phyloP scores from a whole-genome alignment of 2,329 filamentous ascomycete genomes.

The Coleophoma crateriformis region DNA sequence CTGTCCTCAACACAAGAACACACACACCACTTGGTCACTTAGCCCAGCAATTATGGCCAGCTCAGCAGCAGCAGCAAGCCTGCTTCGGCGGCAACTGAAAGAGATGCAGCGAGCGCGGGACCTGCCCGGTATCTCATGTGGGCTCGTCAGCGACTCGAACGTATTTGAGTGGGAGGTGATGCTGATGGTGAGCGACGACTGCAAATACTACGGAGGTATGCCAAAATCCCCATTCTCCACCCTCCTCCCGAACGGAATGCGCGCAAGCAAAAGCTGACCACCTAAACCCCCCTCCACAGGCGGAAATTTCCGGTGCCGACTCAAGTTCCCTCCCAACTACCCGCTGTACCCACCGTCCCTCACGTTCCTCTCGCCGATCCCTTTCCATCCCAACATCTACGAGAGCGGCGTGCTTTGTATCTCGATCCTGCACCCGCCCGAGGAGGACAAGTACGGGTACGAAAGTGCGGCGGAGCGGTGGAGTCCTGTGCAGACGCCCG shows the following conservation, averaged over 20 bases:
- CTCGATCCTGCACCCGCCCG: slow-evolving; percentile 91
- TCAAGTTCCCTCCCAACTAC: slow-evolving; percentile 81
- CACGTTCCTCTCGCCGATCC: slow-evolving; percentile 76
- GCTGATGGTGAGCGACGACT: slow-evolving; percentile 95
- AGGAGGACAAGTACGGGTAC: slow-evolving; percentile 92
- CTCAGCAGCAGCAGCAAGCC: slow-evolving; percentile 55
- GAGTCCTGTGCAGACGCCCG: slow-evolving; percentile 90
- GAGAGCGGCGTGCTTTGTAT: slow-evolving; percentile 86
- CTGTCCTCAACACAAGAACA: too few relatives aligned
- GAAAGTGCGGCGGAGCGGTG: slow-evolving; percentile 86
- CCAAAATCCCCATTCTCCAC: not conserved
- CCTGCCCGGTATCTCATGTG: slow-evolving; percentile 90
- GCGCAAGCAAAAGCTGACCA: not conserved
- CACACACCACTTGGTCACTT: too few relatives aligned
- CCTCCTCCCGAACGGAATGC: not conserved
- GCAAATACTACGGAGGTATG: slow-evolving; percentile 86
- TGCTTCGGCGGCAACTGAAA: slow-evolving; percentile 83
- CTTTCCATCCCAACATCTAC: slow-evolving; percentile 95
- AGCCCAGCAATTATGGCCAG: slow-evolving; percentile 6
- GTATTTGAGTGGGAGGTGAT: slow-evolving; percentile 98
- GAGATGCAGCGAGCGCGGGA: slow-evolving; percentile 90
- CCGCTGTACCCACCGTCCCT: slow-evolving; percentile 84
- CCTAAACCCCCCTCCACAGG: slow-evolving; percentile 43
- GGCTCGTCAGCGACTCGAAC: slow-evolving; percentile 72
- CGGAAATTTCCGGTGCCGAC: slow-evolving; percentile 82